Base-by-base conservation (phyloP, 306 rosid genomes). In the Quercus variabilis region DNA sequence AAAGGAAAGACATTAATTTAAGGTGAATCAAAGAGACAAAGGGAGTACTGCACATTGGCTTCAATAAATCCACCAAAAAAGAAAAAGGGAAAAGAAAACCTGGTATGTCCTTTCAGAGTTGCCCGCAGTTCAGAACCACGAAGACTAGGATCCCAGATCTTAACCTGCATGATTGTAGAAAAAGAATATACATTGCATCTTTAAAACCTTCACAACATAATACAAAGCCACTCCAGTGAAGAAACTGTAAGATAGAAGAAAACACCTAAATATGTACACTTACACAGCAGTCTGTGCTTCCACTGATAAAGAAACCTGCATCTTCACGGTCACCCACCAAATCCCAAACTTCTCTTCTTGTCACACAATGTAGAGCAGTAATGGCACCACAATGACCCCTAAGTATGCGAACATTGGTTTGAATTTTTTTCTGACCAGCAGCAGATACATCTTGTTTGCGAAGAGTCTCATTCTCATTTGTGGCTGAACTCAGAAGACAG, bases 281-380 rank as follows among this genome's bases (percentile, higher is more conserved):
- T 87, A 95, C 99, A 2, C 89, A 86, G 89, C 98, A 88, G 82
- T 95, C 99, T 15, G 97, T 90, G 90, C 99, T 91, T 83, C 99
- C 99, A 80, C 99, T 93, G 59, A 95, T 93, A 81, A 95, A 91
- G 85, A 95, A 93, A 71, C 99, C 99, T 63, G 99, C 98, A 88
- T 95, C 99, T 88, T 95, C 99, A 73, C 98, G 99, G 84, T 95
- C 99, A 84, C 99, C 98, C 78, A 95, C 94, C 82, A 95, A 92
- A 88, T 95, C 99, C 98, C 99, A 95, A 78, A 93, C 99, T 80
- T 93, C 99, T 87, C 99, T 89, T 83, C 91, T 95, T 15, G 99
- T 90, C 58, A 95, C 98, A 88, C 98, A 95, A 81, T 95, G 99
- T 75, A 95, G 89, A 85, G 99, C 96, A 80, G 97, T 95, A 71